A percentile compares a stretch with the other conserved stretches of the same genome.
Evolutionary conservation across 148 eudicot genomes (phyloP).

Genomic region (Chenopodium quinoa): DNA sequence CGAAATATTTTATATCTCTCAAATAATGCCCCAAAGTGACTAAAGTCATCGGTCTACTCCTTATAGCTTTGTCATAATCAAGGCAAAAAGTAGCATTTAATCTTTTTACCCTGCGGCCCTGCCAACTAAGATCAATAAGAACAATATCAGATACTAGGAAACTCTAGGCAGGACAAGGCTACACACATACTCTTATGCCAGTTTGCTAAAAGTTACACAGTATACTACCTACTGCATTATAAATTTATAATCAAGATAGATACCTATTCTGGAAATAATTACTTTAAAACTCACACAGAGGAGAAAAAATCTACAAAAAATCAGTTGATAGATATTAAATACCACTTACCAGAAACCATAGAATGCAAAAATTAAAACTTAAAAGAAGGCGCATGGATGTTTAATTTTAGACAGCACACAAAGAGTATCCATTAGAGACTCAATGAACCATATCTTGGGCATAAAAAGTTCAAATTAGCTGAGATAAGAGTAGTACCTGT

Average conservation of each 20-base stretch:
- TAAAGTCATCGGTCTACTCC: not conserved
- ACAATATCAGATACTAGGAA: not conserved
- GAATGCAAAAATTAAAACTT: not conserved
- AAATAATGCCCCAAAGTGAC: not conserved
- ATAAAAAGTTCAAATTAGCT: not conserved
- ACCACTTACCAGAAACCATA: not conserved
- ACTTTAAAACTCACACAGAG: too few relatives aligned
- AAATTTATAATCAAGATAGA: too few relatives aligned
- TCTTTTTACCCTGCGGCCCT: not conserved
- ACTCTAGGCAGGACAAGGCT: not conserved
- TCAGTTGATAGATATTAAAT: too few relatives aligned
- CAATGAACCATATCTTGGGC: not conserved
- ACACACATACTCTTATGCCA: not conserved
- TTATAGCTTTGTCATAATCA: not conserved
- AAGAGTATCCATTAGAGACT: not conserved
- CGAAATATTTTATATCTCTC: too few relatives aligned
- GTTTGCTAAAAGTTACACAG: not conserved
- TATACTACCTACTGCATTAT: too few relatives aligned
- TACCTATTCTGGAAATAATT: too few relatives aligned
- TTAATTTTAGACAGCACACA: not conserved
- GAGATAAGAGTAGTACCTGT: not conserved
- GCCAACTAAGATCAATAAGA: not conserved
- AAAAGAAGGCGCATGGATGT: not conserved
- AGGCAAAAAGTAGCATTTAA: not conserved
- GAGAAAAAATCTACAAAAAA: too few relatives aligned